Percentiles rank a stretch among this genome's conserved stretches.
phyloP scores from a whole-genome alignment of 331 rosid species.

The Quercus lobata region DNA sequence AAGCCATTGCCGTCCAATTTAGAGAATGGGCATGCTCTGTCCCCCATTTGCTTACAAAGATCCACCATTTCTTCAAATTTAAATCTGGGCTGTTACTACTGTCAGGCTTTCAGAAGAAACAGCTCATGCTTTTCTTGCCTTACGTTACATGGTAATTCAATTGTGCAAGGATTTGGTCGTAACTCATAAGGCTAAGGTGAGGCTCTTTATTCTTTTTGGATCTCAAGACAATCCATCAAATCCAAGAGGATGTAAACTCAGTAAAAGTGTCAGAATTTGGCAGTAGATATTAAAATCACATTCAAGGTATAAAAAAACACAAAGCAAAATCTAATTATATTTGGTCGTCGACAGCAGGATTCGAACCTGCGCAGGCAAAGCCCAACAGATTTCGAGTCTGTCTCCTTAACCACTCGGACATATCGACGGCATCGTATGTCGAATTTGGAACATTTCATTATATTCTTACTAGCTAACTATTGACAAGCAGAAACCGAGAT shows the following conservation, averaged over 20 bases:
- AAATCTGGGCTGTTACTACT: not conserved
- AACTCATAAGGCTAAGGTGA: no score
- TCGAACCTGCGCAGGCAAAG: slow-evolving; percentile 84
- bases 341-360: slow-evolving; percentile 67
- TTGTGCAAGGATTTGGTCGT: no score
- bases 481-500: no score
- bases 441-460: no score
- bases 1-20: not conserved
- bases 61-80: not conserved
- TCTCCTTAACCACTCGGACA: slow-evolving; percentile 80
- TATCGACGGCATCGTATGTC: slow-evolving; percentile 21
- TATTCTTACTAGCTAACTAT: no score
- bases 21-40: not conserved
- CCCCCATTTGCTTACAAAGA: not conserved
- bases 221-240: no score
- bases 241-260: no score
- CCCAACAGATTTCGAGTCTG: slow-evolving; percentile 74
- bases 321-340: not conserved
- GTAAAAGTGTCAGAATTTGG: no score
- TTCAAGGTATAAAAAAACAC: not conserved
- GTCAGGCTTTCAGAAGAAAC: not conserved
- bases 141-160: no score
- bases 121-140: no score
- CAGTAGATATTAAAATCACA: no score
- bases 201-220: no score